These are phyloP conservation scores for Colletotrichum sp. DNA, from an alignment of 2,329 filamentous ascomycete genomes.

Conservation along the genomic window DNA sequence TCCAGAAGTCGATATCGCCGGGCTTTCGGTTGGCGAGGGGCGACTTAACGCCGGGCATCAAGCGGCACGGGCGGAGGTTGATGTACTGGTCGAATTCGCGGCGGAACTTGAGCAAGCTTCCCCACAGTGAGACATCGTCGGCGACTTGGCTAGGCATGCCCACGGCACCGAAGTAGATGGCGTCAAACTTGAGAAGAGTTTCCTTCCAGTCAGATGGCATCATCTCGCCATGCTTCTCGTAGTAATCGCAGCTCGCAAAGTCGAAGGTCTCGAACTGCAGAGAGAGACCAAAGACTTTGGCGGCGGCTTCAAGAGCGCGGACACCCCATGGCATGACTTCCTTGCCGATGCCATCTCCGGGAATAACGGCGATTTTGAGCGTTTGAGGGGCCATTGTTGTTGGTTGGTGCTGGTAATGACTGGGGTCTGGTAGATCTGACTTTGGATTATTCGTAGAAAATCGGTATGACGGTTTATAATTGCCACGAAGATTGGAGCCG, in stretches of 20 bases:
- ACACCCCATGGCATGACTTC: conserved; percentile 59
- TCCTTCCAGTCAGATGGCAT: conserved; percentile 43
- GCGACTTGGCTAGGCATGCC: conserved; percentile 64
- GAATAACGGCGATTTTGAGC: conserved; percentile 63
- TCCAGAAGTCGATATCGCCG: conserved; percentile 68
- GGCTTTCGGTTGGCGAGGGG: conserved; percentile 56
- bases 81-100: conserved; percentile 70
- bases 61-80: conserved; percentile 67
- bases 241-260: conserved; percentile 66
- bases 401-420: not conserved
- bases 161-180: conserved; percentile 70
- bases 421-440: not conserved
- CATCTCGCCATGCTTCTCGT: conserved; percentile 48
- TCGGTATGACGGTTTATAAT: not conserved
- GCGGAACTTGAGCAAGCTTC: conserved; percentile 67
- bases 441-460: not conserved
- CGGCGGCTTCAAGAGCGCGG: conserved; percentile 41
- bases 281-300: conserved; percentile 52
- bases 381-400: conserved; percentile 1
- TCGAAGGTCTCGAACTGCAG: conserved; percentile 67
- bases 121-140: conserved; percentile 71
- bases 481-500: not conserved
- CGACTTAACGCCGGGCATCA: conserved; percentile 64
- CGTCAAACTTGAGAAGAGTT: conserved; percentile 49
- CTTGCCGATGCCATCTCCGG: conserved; percentile 72